Conservation (phyloP, 1,284 basidiomycete species). For the Ganoderma leucocontextum region DNA sequence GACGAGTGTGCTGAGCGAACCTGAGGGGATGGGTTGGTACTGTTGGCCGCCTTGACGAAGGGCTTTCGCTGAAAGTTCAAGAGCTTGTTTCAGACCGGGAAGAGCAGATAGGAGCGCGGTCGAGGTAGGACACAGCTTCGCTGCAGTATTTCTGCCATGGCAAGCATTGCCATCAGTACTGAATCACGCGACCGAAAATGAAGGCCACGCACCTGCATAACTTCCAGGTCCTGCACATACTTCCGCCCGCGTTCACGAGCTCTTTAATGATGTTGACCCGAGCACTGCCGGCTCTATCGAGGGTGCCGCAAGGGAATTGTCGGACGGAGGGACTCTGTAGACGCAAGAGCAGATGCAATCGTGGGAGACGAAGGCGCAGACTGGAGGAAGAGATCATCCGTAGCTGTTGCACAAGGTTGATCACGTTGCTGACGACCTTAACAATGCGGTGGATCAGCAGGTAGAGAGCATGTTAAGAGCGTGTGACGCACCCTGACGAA, state of each 20-base stretch:
- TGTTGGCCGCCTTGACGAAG: conserved; percentile 83
- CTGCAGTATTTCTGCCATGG: conserved; percentile 77
- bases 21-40: conserved; percentile 49
- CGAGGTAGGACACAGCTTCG: conserved; percentile 83
- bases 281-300: conserved; percentile 49
- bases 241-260: conserved; percentile 93
- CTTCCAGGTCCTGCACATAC: conserved; percentile 97
- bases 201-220: conserved; percentile 81
- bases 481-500: conserved; percentile 83
- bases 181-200: conserved; percentile 15
- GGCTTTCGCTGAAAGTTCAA: conserved; percentile 98
- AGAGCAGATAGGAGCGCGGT: conserved; percentile 94
- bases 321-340: conserved; percentile 64
- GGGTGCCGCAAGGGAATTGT: conserved; percentile 39
- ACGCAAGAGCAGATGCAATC: conserved; percentile 60
- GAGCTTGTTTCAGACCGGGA: conserved; percentile 96
- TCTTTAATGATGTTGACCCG: conserved; percentile 80
- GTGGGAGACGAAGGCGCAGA: conserved; percentile 65
- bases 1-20: conserved; percentile 35
- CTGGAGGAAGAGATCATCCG: conserved; percentile 75
- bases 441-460: conserved; percentile 12
- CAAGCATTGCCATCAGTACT: conserved; percentile 28
- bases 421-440: conserved; percentile 92
- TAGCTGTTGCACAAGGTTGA: conserved; percentile 84
- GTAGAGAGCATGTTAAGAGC: conserved; percentile 1